phyloP scores from a whole-genome alignment of 305 asterid genomes.

The Fraxinus sp. region DNA sequence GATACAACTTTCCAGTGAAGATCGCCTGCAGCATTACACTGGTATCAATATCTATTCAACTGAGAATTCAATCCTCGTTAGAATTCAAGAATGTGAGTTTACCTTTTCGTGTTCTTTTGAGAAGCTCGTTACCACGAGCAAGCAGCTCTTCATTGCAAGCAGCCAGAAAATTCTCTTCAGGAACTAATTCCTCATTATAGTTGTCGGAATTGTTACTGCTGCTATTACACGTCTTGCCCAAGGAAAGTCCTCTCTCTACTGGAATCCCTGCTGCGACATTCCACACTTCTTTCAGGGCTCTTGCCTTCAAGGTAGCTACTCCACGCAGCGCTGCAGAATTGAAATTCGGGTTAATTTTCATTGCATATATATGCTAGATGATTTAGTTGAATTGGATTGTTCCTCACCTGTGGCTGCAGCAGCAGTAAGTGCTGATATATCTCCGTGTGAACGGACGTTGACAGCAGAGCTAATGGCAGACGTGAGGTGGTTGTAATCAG shows the following conservation, averaged over 20 bases:
- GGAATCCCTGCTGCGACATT: slow-evolving; percentile 84
- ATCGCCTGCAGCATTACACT: slow-evolving; percentile 55
- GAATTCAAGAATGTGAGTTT: background rate
- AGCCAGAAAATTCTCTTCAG: slow-evolving; percentile 82
- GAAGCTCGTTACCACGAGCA: slow-evolving; percentile 87
- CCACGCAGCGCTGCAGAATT: slow-evolving; percentile 72
- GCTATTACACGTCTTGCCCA: slow-evolving; percentile 34
- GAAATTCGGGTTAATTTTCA: background rate
- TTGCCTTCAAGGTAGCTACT: slow-evolving; percentile 91
- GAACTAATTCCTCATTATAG: slow-evolving; percentile 51
- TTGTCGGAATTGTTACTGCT: slow-evolving; percentile 34
- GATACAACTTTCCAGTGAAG: slow-evolving; percentile 97
- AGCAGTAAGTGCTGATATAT: slow-evolving; percentile 92
- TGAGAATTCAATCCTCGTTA: background rate
- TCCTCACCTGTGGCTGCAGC: slow-evolving; percentile 89
- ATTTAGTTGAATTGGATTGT: background rate
- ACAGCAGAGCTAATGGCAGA: slow-evolving; percentile 96
- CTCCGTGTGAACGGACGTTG: slow-evolving; percentile 83
- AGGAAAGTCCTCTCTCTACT: slow-evolving; percentile 52
- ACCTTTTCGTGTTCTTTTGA: slow-evolving; percentile 93
- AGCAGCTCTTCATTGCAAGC: slow-evolving; percentile 93
- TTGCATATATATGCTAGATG: background rate
- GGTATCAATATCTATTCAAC: background rate
- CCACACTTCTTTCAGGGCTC: slow-evolving; percentile 94
- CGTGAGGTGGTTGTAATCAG: slow-evolving; percentile 83